Evolutionary conservation across 1,284 basidiomycete species (phyloP).

Genomic region (Ustilago loliicola): DNA sequence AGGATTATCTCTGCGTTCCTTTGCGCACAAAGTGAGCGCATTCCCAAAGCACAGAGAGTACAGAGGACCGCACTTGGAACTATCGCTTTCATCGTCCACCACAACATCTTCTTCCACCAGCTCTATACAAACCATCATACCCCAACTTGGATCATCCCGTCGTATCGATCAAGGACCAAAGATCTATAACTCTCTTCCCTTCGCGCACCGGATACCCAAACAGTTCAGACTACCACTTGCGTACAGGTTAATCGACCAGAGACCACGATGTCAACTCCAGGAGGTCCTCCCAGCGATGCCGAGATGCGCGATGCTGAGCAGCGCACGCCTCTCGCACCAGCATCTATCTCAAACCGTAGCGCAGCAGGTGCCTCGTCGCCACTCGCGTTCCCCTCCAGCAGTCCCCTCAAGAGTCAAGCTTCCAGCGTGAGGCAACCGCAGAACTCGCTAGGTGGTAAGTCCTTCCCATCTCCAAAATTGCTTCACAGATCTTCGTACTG

Average conservation of each 20-base stretch:
- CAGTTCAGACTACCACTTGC: not conserved
- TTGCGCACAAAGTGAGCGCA: slow-evolving; percentile 6
- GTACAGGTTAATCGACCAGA: not conserved
- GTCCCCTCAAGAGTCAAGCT: slow-evolving; percentile 57
- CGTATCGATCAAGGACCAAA: not conserved
- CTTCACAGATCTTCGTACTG: not conserved
- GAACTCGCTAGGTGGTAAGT: slow-evolving; percentile 50
- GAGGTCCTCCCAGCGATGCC: slow-evolving; percentile 44
- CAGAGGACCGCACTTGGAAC: not conserved
- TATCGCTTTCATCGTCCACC: slow-evolving; percentile 1
- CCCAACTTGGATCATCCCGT: not conserved
- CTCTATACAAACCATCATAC: not conserved
- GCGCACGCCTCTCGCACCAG: slow-evolving; percentile 50
- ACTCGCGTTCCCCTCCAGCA: slow-evolving; percentile 64
- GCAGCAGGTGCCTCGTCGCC: slow-evolving; percentile 54
- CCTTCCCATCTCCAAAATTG: not conserved
- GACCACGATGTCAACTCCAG: slow-evolving; percentile 49
- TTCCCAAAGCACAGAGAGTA: not conserved
- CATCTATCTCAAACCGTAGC: slow-evolving; percentile 37
- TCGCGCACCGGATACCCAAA: not conserved
- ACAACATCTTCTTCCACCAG: slow-evolving; percentile 1
- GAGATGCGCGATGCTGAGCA: slow-evolving; percentile 52
- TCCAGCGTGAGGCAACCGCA: slow-evolving; percentile 30
- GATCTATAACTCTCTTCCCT: not conserved
- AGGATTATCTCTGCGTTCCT: not conserved